Conservation (phyloP, 2,329 filamentous ascomycete genomes). For the Trichoderma gracile region DNA sequence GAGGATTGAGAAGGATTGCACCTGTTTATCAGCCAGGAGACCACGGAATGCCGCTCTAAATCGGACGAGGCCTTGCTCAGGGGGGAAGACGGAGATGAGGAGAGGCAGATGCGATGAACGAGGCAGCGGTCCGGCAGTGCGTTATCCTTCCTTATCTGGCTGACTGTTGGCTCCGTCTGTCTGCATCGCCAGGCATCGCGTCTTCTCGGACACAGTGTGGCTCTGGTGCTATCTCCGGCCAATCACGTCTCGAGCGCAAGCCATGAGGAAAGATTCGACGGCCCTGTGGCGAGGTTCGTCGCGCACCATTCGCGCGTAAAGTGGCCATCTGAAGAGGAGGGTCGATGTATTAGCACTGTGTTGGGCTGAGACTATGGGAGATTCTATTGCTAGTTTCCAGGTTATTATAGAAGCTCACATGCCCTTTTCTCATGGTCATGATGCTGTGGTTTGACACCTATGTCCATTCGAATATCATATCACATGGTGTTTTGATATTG, state of each 20-base stretch:
- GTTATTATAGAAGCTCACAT: background rate
- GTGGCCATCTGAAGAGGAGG: slow-evolving; percentile 6
- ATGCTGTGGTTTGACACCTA: too few species aligned
- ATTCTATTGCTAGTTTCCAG: too few species aligned
- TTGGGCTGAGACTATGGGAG: background rate
- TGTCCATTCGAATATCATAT: too few species aligned
- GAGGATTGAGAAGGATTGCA: too few species aligned
- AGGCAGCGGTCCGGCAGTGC: background rate
- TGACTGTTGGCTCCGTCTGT: slow-evolving; percentile 1
- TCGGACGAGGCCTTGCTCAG: background rate
- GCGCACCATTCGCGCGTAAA: slow-evolving; percentile 20
- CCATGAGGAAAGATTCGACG: slow-evolving; percentile 33
- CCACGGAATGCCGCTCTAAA: background rate
- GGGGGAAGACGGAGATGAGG: background rate
- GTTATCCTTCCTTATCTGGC: background rate
- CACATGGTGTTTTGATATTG: too few species aligned
- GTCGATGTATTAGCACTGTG: slow-evolving; percentile 3
- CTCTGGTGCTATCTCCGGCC: slow-evolving; percentile 28
- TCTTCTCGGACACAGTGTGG: slow-evolving; percentile 19
- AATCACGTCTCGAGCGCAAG: slow-evolving; percentile 39
- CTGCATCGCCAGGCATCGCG: background rate
- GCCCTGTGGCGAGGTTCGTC: background rate
- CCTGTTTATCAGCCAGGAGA: too few species aligned
- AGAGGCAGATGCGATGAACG: background rate
- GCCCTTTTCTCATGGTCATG: background rate